Conservation (phyloP, 2,329 filamentous ascomycete genomes). For the Nigrospora oryzae region DNA sequence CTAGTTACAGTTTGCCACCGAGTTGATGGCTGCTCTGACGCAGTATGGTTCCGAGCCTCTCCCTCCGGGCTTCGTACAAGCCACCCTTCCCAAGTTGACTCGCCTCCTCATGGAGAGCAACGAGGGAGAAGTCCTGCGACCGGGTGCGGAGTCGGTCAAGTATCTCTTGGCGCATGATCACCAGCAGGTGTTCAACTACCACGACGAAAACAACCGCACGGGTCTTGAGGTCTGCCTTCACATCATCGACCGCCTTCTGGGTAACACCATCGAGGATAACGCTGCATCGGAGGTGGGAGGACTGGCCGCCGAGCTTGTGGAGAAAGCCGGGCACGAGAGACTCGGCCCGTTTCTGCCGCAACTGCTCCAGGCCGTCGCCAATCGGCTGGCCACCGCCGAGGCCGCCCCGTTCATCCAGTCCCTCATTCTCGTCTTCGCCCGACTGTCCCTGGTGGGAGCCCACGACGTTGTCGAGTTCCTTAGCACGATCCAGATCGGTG, state of each 20-base stretch:
- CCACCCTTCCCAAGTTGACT: constrained; percentile 80
- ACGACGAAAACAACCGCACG: constrained; percentile 68
- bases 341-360: constrained; percentile 86
- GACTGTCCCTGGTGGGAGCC: constrained; percentile 76
- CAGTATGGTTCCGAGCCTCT: constrained; percentile 80
- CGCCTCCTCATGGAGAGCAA: constrained; percentile 71
- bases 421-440: constrained; percentile 88
- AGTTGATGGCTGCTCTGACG: constrained; percentile 72
- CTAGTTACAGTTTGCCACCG: constrained; percentile 59
- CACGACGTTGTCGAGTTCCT: constrained; percentile 90
- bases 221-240: constrained; percentile 83
- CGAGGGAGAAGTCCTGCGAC: constrained; percentile 84
- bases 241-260: constrained; percentile 85
- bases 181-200: constrained; percentile 81
- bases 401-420: constrained; percentile 91
- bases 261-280: constrained; percentile 79
- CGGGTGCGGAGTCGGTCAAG: constrained; percentile 78
- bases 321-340: constrained; percentile 86
- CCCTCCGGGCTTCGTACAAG: constrained; percentile 75
- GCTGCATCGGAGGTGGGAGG: constrained; percentile 94
- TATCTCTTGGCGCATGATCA: constrained; percentile 86
- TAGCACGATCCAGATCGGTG: constrained; percentile 71
- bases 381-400: constrained; percentile 71
- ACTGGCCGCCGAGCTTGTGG: constrained; percentile 86
- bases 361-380: constrained; percentile 81